Evolutionary conservation across 2,329 filamentous ascomycete species (phyloP), one percentile per base, ranked within the genome.

Genomic region (Colletotrichum graminicola): DNA sequence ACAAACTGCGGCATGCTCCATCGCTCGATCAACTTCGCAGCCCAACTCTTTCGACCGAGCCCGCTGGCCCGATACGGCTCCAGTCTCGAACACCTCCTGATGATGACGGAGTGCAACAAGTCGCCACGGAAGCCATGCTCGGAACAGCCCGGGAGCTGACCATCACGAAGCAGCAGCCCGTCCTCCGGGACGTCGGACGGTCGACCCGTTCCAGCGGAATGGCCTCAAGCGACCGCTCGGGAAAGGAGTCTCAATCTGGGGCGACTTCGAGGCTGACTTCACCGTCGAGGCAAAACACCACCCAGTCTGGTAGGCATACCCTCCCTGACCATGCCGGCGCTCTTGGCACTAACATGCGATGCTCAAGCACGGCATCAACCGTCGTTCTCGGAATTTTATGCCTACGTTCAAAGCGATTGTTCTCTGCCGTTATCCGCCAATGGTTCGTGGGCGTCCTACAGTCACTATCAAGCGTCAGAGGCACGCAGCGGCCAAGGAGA

Each of bases 21-120:
- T 72, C 52, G 43, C 55, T 71, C 49, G 23, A 66, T n/a, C 61
- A 57, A 66, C 70, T 62, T 72, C 70, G 54, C 55, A n/a, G 62
- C 62, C 62, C 36, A 59, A 71, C n/a, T 32, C 49, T 49, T 56
- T 51, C 52, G 29, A 34, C 59, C 32, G 51, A 60, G 55, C 11
- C 47, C 45, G 39, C 66, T 36, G 63, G 52, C 34, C 51, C 51
- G 69, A 23, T 47, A 7, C 26, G 47, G 26, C 45, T 45, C 45
- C 36, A 26, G 14, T 26, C 39, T 57, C 39, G 29, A 21, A 34
- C 34, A 32, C 29, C 57, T 59, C 29, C 52, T 8, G 36, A 62
- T 29, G 45, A 67, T 67, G 68, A 62, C 49, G 57, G 45, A 62
- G 59, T 39, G 43, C 51, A 26, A 47, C 29, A 45, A 61, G 39